A percentile compares a stretch with the other conserved stretches of the same genome.
Evolutionary conservation across 1,139 yeast genomes (phyloP).

Genomic region (Taphrina flavorubra): DNA sequence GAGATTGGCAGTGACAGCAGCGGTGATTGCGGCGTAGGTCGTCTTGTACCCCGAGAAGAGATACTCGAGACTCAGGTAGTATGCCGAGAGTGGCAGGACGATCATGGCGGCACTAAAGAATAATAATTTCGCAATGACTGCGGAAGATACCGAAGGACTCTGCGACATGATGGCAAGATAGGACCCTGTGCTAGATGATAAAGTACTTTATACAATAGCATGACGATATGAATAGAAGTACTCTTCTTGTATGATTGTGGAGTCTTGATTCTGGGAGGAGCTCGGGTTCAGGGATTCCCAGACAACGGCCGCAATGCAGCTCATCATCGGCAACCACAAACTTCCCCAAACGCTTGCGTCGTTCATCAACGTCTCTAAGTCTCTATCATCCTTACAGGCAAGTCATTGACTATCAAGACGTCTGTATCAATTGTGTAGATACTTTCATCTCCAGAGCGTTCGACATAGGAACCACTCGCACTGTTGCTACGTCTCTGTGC

Average conservation of each 20-base stretch:
- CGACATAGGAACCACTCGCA: too few species aligned
- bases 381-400: background rate
- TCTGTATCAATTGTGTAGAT: constrained; percentile 53
- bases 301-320: constrained; percentile 7
- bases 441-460: constrained; percentile 74
- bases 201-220: too few species aligned
- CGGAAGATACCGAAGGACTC: constrained; percentile 9
- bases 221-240: too few species aligned
- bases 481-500: too few species aligned
- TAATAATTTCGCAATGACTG: constrained; percentile 27
- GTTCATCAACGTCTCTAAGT: background rate
- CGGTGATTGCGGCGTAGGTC: constrained; percentile 68
- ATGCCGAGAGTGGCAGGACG: constrained; percentile 71
- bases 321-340: constrained; percentile 1
- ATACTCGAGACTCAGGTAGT: constrained; percentile 63
- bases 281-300: background rate
- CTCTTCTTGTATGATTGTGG: background rate
- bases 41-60: constrained; percentile 40
- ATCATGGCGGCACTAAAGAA: constrained; percentile 90
- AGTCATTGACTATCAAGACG: background rate
- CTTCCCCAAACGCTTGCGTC: background rate
- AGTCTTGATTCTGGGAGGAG: constrained; percentile 2
- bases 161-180: constrained; percentile 1
- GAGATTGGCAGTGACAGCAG: constrained; percentile 85
- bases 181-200: too few species aligned